Percentiles rank a stretch among this genome's conserved stretches.
phyloP scores from a whole-genome alignment of 2,329 filamentous ascomycete species.

The Amauroascus niger region DNA sequence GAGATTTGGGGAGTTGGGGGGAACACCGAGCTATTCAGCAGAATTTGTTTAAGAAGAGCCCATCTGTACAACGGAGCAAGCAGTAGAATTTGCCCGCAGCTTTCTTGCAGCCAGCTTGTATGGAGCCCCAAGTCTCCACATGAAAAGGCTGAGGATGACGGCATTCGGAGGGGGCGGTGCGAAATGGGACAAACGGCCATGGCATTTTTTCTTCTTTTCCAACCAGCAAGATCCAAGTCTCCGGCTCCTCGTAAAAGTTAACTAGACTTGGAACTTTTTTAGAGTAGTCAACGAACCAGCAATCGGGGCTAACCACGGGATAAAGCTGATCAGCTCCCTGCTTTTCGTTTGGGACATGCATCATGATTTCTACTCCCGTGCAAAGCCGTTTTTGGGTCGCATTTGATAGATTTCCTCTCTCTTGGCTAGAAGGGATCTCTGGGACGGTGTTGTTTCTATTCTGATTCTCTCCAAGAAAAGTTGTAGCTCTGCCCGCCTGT shows the following conservation, averaged over 20 bases:
- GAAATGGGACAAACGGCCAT: background rate
- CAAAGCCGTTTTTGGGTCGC: background rate
- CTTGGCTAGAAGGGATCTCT: background rate
- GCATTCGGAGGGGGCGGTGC: background rate
- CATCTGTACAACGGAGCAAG: too few relatives aligned
- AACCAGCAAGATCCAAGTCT: background rate
- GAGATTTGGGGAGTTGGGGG: too few relatives aligned
- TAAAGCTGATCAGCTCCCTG: slow-evolving; percentile 5
- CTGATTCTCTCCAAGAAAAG: background rate
- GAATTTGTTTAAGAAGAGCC: too few relatives aligned
- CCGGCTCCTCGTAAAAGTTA: background rate
- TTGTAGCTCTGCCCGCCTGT: background rate
- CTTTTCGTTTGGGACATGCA: background rate
- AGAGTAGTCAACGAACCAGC: background rate
- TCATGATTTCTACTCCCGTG: background rate
- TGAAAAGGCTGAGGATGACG: background rate
- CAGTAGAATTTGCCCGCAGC: too few relatives aligned
- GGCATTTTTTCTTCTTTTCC: too few relatives aligned
- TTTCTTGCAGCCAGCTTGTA: background rate
- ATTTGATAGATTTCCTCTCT: background rate
- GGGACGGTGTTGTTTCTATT: background rate
- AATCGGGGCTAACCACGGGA: slow-evolving; percentile 1
- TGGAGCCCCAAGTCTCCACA: background rate
- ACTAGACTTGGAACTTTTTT: background rate
- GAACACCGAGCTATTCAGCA: too few relatives aligned